Evolutionary conservation across 2,329 filamentous ascomycete genomes (phyloP), one percentile per base, ranked within the genome.

Genomic region (Ophiostoma sp.): DNA sequence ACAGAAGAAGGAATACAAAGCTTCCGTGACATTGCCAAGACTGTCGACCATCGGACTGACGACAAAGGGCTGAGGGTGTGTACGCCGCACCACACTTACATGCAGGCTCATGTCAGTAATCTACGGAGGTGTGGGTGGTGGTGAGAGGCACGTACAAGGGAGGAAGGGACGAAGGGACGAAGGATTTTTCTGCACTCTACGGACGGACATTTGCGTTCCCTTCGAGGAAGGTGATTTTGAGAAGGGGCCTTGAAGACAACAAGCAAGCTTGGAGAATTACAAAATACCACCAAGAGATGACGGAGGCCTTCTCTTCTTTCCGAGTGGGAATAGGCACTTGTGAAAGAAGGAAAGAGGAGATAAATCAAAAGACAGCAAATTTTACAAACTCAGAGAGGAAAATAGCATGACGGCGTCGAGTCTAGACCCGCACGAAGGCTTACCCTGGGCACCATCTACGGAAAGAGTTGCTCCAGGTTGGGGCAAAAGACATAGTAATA

Each of bases 11-110:
- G 12, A 28, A 12, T 7, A 36, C 28, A 48, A 55, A 33, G 52
- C 69, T 63, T 71, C 69, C 57, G 69, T 50, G 57, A 39, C 57
- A 64, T 48, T 64, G 69, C 69, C 69, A 71, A 71, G 57, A 36
- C 25, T 8, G 28, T 71, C 57, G 19, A 64, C 69, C 69, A 71
- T 63, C 69, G 57, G 57, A 64, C 39, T 48, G 52, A 39, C 25
- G 42, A 71, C 28, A 42, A 36, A 8, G 33, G 33, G 33, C 33
- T 8, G 22, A 33, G 22, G 28, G 57, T 52, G 28, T 64, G 42
- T 25, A 61, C 28, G 28, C 4, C 7, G 28, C 55, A n/a, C 19
- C 19, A 7, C 19, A 39, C 57, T n/a, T 11, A 48, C 25, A 48
- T 48, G 63, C 55, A 61, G 57, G 57, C 45, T 71, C 57, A 19